phyloP scores from a whole-genome alignment of 2,329 filamentous ascomycete species.

The Colletotrichum sp. region DNA sequence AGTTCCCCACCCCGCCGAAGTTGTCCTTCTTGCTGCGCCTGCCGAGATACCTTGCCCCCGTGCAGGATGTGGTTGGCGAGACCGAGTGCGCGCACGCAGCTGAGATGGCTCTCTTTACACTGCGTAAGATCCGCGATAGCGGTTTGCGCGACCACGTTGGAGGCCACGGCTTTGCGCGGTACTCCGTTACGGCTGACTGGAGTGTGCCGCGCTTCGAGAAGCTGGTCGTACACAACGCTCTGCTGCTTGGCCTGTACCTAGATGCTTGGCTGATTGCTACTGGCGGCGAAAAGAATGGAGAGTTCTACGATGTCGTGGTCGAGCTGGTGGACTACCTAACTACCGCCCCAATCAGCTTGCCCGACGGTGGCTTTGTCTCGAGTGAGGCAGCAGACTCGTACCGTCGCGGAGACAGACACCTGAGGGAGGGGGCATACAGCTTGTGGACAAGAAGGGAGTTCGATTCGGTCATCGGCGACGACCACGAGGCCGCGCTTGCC shows the following conservation, averaged over 20 bases:
- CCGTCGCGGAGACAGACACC: constrained; percentile 75
- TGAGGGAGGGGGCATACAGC: constrained; percentile 92
- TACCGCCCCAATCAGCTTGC: constrained; percentile 68
- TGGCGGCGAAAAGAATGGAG: constrained; percentile 58
- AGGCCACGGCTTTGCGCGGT: constrained; percentile 66
- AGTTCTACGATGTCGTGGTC: constrained; percentile 79
- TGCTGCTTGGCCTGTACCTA: constrained; percentile 82
- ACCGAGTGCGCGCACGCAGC: constrained; percentile 76
- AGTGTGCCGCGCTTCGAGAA: constrained; percentile 96
- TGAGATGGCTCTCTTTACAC: constrained; percentile 80
- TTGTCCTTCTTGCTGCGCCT: constrained; percentile 82
- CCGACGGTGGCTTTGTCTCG: constrained; percentile 79
- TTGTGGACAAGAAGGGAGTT: constrained; percentile 93
- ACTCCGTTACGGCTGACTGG: constrained; percentile 92
- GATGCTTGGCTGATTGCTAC: constrained; percentile 75
- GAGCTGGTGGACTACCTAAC: constrained; percentile 90
- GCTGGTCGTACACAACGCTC: constrained; percentile 91
- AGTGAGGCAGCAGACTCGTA: constrained; percentile 91
- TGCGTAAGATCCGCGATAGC: constrained; percentile 72
- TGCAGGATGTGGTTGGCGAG: constrained; percentile 86
- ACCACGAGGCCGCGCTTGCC: constrained; percentile 60
- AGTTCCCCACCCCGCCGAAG: constrained; percentile 89
- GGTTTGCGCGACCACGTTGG: constrained; percentile 62
- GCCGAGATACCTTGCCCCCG: constrained; percentile 71
- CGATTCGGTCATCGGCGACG: constrained; percentile 71